Evolutionary conservation across 164 flowering plant genomes (phyloP).

Genomic region (Amborella trichopoda): DNA sequence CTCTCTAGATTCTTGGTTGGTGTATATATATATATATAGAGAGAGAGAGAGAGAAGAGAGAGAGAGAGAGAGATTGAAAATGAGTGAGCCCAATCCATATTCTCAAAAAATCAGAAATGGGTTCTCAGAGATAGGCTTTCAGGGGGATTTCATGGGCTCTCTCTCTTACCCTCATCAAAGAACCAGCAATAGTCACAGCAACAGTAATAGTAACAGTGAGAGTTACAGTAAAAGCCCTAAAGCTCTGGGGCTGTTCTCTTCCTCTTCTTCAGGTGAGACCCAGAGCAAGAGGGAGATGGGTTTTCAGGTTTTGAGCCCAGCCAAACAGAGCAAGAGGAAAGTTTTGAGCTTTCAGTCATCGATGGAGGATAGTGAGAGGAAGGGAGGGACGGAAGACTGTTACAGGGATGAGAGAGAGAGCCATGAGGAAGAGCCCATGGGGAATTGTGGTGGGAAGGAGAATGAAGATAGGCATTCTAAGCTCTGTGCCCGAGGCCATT

Average conservation of each 20-base stretch:
- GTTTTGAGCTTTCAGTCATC: slow-evolving; percentile 9
- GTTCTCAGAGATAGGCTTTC: too few species aligned
- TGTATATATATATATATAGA: too few species aligned
- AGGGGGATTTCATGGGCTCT: not conserved
- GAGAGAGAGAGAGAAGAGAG: too few species aligned
- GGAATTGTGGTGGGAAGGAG: not conserved
- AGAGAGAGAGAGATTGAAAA: too few species aligned
- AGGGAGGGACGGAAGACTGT: slow-evolving; percentile 1
- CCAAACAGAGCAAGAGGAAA: slow-evolving; percentile 5
- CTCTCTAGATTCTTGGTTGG: too few species aligned
- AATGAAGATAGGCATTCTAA: slow-evolving; percentile 15
- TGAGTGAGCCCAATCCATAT: not conserved
- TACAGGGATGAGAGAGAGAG: slow-evolving; percentile 5
- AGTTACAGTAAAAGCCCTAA: slow-evolving; percentile 4
- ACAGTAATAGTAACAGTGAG: not conserved
- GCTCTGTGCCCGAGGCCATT: slow-evolving; percentile 60
- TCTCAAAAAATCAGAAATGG: too few species aligned
- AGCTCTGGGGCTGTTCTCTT: not conserved
- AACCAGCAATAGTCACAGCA: slow-evolving; percentile 2
- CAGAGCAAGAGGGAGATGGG: slow-evolving; percentile 5
- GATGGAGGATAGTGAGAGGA: slow-evolving; percentile 2
- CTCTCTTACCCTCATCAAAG: slow-evolving; percentile 4
- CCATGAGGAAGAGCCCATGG: slow-evolving; percentile 5
- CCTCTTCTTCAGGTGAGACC: slow-evolving; percentile 4
- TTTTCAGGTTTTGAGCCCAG: slow-evolving; percentile 7